phyloP scores from a whole-genome alignment of 192 early-diverging fungal species.

The Coemansia aciculifera region DNA sequence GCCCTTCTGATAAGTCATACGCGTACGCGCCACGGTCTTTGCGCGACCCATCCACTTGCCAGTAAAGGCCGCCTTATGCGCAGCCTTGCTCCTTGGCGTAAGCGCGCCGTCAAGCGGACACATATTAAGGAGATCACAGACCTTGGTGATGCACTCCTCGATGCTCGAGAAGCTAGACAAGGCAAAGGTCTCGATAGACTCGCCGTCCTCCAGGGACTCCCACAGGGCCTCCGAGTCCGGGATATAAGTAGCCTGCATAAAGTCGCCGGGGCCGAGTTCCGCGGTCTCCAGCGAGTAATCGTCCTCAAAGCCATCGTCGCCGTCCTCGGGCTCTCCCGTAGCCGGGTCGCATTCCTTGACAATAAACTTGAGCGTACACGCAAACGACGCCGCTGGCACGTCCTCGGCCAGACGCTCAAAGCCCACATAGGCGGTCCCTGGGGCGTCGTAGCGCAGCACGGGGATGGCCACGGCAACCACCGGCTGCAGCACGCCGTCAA shows the following conservation, averaged over 20 bases:
- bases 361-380: conserved; percentile 83
- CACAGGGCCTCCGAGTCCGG: conserved; percentile 77
- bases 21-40: conserved; percentile 71
- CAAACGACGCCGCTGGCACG: conserved; percentile 61
- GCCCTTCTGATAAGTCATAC: conserved; percentile 84
- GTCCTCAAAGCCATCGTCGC: conserved; percentile 90
- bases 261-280: conserved; percentile 83
- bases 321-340: conserved; percentile 81
- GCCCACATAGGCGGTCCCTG: conserved; percentile 81
- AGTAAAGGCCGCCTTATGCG: conserved; percentile 82
- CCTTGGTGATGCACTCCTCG: conserved; percentile 40
- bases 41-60: conserved; percentile 85
- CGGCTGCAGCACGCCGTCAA: conserved; percentile 60
- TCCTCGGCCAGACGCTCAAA: conserved; percentile 65
- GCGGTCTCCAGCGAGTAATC: conserved; percentile 91
- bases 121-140: conserved; percentile 88
- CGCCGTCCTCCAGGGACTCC: conserved; percentile 74
- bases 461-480: conserved; percentile 71
- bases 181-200: conserved; percentile 86
- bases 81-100: conserved; percentile 67
- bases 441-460: conserved; percentile 75
- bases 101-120: conserved; percentile 72
- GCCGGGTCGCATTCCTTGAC: conserved; percentile 95
- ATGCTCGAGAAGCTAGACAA: conserved; percentile 68
- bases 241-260: conserved; percentile 84